These are phyloP conservation scores for Colletotrichum phormii DNA, from an alignment of 2,329 filamentous ascomycete genomes.

Conservation along the genomic window DNA sequence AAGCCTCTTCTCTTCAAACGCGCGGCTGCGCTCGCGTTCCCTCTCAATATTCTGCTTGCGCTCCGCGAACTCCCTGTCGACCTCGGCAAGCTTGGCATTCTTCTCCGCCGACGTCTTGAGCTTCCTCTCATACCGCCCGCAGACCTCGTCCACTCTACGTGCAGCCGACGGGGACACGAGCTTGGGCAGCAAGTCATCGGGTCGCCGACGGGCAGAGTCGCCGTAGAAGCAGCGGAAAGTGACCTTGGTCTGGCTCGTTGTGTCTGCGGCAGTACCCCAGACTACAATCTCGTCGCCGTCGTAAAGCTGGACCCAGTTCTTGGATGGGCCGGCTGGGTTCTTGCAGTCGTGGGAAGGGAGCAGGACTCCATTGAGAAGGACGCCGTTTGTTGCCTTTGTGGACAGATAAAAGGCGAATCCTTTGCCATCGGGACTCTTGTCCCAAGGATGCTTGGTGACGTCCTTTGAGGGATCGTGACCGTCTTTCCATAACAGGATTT, in stretches of 20 bases:
- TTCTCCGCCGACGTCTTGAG: constrained; percentile 54
- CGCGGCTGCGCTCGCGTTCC: constrained; percentile 61
- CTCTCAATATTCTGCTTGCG: constrained; percentile 54
- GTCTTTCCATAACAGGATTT: constrained; percentile 79
- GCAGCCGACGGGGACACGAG: constrained; percentile 54
- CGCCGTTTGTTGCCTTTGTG: constrained; percentile 81
- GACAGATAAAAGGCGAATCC: constrained; percentile 79
- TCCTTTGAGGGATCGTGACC: constrained; percentile 71
- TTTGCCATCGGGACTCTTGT: constrained; percentile 55
- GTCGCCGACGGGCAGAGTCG: constrained; percentile 59
- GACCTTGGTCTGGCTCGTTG: constrained; percentile 55
- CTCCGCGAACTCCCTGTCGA: constrained; percentile 56
- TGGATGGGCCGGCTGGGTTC: constrained; percentile 65
- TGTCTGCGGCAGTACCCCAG: constrained; percentile 64
- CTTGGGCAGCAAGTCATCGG: constrained; percentile 47
- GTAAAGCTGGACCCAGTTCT: constrained; percentile 76
- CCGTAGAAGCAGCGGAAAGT: constrained; percentile 68
- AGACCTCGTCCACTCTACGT: constrained; percentile 61
- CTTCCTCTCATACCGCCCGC: constrained; percentile 57
- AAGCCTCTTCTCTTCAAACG: constrained; percentile 61
- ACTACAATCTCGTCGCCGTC: constrained; percentile 83
- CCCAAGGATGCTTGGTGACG: constrained; percentile 57
- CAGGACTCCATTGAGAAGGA: constrained; percentile 79
- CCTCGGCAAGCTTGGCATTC: constrained; percentile 55
- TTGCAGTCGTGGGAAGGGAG: constrained; percentile 68